These are phyloP conservation scores for Thermoascus crustaceus DNA, from an alignment of 2,329 filamentous ascomycete genomes.

Conservation along the genomic window DNA sequence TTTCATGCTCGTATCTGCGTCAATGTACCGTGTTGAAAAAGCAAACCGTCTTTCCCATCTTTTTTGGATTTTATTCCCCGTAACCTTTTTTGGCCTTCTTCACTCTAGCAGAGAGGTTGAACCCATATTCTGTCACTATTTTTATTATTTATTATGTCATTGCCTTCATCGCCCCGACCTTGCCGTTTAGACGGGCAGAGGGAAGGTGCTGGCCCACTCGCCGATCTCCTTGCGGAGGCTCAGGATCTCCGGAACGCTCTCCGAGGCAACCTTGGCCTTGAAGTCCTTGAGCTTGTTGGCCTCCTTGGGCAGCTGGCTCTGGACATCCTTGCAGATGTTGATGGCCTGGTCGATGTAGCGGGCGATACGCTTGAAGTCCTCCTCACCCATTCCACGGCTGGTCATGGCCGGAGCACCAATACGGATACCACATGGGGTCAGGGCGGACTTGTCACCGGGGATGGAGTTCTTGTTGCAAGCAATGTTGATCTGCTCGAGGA, in stretches of 20 bases:
- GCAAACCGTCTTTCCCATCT: neutral
- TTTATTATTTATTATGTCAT: too few relatives aligned
- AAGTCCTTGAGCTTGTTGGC: constrained; percentile 99
- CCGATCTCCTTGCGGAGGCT: constrained; percentile 83
- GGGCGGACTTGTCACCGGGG: constrained; percentile 91
- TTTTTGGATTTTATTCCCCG: constrained; percentile 1
- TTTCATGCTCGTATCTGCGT: constrained; percentile 1
- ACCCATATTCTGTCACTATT: too few relatives aligned
- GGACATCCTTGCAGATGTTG: constrained; percentile 83
- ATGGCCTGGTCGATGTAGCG: constrained; percentile 82
- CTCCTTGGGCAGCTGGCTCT: constrained; percentile 80
- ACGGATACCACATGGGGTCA: constrained; percentile 89
- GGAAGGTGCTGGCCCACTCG: constrained; percentile 80
- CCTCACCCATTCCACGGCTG: constrained; percentile 81
- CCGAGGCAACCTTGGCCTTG: constrained; percentile 79
- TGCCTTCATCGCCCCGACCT: neutral
- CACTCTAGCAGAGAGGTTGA: too few relatives aligned
- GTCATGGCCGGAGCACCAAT: constrained; percentile 98
- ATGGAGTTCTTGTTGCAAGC: constrained; percentile 99
- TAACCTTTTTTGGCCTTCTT: constrained; percentile 1
- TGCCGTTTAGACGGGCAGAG: constrained; percentile 56
- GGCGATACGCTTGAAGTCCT: constrained; percentile 86
- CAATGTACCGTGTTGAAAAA: constrained; percentile 1
- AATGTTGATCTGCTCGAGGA: constrained; percentile 97
- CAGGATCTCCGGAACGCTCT: constrained; percentile 73